These are phyloP conservation scores for Penicillium diatomitis DNA, from an alignment of 495 filamentous ascomycete species.

Conservation along the genomic window DNA sequence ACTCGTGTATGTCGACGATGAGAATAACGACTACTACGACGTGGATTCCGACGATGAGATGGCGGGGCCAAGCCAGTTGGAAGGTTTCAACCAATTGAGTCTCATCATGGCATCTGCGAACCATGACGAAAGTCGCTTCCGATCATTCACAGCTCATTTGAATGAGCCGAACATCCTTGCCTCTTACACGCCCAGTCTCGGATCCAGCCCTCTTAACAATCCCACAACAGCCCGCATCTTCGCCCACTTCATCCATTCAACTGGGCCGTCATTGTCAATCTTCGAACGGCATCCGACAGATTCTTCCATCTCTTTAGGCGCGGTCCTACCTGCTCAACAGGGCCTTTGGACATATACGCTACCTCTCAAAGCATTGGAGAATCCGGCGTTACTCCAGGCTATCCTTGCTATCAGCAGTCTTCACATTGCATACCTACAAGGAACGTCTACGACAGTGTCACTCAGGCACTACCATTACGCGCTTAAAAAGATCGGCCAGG, in stretches of 20 bases:
- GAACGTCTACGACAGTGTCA: conserved; percentile 62
- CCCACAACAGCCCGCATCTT: conserved; percentile 78
- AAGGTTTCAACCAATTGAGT: conserved; percentile 42
- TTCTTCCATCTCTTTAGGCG: conserved; percentile 57
- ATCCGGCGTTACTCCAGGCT: conserved; percentile 80
- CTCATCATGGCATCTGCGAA: conserved; percentile 42
- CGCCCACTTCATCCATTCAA: conserved; percentile 85
- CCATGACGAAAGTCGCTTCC: conserved; percentile 39
- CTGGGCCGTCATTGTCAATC: conserved; percentile 76
- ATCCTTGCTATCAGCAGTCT: conserved; percentile 83
- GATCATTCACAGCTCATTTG: conserved; percentile 57
- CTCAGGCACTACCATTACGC: conserved; percentile 89
- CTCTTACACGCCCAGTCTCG: conserved; percentile 63
- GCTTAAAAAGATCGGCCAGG: conserved; percentile 63
- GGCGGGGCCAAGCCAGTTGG: conserved; percentile 42
- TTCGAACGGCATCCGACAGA: conserved; percentile 81
- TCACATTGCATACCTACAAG: conserved; percentile 79
- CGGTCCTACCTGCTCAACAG: conserved; percentile 60
- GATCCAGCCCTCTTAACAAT: conserved; percentile 75
- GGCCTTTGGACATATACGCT: conserved; percentile 83
- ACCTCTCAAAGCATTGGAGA: conserved; percentile 72
- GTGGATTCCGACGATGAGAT: conserved; percentile 63
- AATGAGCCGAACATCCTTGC: conserved; percentile 66
- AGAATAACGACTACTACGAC: conserved; percentile 52
- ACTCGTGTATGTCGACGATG: conserved; percentile 34